Evolutionary conservation across 345 rosid species (phyloP), one percentile per base, ranked within the genome.

Genomic region (Salix purpurea): DNA sequence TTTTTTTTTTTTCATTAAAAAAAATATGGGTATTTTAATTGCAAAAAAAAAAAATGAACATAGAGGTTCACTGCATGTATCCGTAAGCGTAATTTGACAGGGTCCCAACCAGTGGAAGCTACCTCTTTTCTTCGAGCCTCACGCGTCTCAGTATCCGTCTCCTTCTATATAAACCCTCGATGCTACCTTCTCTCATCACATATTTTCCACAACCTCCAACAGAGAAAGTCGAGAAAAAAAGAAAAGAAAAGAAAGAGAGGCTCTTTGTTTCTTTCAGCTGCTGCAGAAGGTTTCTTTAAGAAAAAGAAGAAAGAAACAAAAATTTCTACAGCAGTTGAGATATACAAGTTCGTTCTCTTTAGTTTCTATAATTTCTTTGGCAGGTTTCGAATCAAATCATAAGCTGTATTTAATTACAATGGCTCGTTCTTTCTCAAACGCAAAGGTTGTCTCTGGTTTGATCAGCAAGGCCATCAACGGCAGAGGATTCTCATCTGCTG

Each of bases 381-480:
- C 23, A 74, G 14, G 48, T 9, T 14, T 61, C 10, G 46, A 37
- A 18, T 76, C 65, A 7, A 30, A 28, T 23, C 40, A 13, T 14
- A 58, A 13, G 7, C 42, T 28, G 14, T 16, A 21, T 19, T 24
- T 6, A 11, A 46, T 46, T 50, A 62, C 23, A 62, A 78, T 78
- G 81, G 81, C 81, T 56, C 73, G 73, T 72, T 78, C 72, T 56
- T 67, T 73, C 69, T 72, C 77, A 54, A 73, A 58, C 73, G 61
- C 81, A 10, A 72, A 72, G 73, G 69, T 58, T 56, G 36, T 78
- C 40, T 73, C 77, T 42, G 44, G 61, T 34, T 40, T 73, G 62
- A 58, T 78, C 71, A 21, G 39, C 36, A 58, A 12, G 67, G 76
- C 72, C n/a, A 18, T 71, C 74, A 79, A 46, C 65, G 28, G 73